Conservation (phyloP, 305 asterid genomes). For the Euphrasia arctica region DNA sequence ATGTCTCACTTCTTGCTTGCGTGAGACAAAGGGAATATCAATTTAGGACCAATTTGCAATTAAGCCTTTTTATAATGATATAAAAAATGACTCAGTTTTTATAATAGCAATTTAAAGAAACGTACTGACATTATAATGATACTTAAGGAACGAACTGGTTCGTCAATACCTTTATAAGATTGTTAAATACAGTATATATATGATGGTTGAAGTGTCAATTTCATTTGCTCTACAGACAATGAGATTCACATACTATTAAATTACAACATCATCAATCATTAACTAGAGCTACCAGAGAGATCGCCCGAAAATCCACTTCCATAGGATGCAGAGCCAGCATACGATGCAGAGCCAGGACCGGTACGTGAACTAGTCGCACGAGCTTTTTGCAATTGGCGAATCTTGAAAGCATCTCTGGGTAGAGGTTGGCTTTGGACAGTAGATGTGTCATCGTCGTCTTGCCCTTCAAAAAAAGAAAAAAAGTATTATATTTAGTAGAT, state of each 20-base stretch:
- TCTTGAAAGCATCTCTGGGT: constrained; percentile 84
- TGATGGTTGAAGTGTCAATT: no score
- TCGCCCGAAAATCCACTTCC: constrained; percentile 96
- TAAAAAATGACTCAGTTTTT: no score
- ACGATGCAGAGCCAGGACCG: constrained; percentile 58
- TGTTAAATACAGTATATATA: no score
- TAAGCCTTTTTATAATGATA: no score
- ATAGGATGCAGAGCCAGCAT: constrained; percentile 62
- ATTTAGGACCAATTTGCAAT: no score
- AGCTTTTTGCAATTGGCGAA: constrained; percentile 78
- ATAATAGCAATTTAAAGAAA: no score
- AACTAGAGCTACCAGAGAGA: constrained; percentile 70
- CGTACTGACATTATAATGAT: no score
- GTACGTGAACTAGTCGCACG: constrained; percentile 60
- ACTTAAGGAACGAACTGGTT: no score
- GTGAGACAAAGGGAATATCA: no score
- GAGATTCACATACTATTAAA: neutral
- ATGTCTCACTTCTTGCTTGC: no score
- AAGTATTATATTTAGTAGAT: neutral
- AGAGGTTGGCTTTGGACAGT: constrained; percentile 75
- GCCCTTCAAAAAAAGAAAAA: constrained; percentile 37
- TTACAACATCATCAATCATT: constrained; percentile 15
- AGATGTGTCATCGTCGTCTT: constrained; percentile 68
- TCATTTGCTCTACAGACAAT: constrained; percentile 1
- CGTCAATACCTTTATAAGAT: no score